A percentile compares a stretch with the other conserved stretches of the same genome.
These are phyloP conservation scores for Cardiosporidium cionae DNA, from an alignment of 169 alveolate species.

Conservation along the genomic window DNA sequence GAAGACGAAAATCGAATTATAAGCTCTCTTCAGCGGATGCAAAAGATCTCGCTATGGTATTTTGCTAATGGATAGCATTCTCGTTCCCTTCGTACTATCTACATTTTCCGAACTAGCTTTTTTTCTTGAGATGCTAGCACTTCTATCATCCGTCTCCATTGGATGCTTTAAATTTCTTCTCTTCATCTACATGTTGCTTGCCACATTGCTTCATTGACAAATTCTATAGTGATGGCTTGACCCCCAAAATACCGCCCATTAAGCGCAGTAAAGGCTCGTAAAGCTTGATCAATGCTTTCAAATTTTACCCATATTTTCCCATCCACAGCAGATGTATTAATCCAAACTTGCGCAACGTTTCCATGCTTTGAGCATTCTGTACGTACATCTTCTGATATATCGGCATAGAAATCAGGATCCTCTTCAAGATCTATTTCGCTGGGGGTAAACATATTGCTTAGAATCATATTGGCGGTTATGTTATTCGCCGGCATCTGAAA, in stretches of 20 bases:
- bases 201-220: slow-evolving; percentile 23
- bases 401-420: slow-evolving; percentile 63
- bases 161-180: no score
- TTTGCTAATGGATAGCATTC: no score
- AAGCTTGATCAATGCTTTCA: slow-evolving; percentile 10
- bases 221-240: slow-evolving; percentile 18
- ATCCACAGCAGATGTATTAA: slow-evolving; percentile 35
- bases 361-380: slow-evolving; percentile 79
- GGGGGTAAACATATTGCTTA: slow-evolving; percentile 68
- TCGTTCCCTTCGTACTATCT: no score
- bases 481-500: slow-evolving; percentile 7
- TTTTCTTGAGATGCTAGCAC: no score
- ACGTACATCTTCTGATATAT: slow-evolving; percentile 72
- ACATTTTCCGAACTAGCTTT: no score
- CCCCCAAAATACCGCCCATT: slow-evolving; percentile 34
- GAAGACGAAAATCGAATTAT: no score
- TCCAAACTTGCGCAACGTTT: slow-evolving; percentile 53
- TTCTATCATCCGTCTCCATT: no score
- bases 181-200: slow-evolving; percentile 12
- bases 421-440: slow-evolving; percentile 50
- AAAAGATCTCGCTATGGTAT: no score
- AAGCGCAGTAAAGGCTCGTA: slow-evolving; percentile 24
- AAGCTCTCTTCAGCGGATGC: no score
- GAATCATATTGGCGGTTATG: slow-evolving; percentile 46
- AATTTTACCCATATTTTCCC: slow-evolving; percentile 27